Evolutionary conservation across 2,329 filamentous ascomycete species (phyloP), one percentile per base, ranked within the genome.

Genomic region (Penicillium sp.): DNA sequence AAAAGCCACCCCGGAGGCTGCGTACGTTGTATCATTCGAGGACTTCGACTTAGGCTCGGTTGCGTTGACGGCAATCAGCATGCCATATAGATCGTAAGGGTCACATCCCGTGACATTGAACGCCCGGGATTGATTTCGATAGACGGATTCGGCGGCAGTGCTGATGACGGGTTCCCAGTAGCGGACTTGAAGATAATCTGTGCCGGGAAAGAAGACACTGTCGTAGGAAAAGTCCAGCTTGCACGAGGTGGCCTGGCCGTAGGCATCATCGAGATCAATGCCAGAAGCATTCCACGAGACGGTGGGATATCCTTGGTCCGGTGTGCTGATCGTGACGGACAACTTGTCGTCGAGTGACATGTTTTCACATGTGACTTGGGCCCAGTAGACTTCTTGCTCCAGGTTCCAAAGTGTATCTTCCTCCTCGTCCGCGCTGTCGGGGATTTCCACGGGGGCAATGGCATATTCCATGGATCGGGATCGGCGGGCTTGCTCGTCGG

Each of bases 361-460:
- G 46, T 72, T 57, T 1, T 67, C 46, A 37, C 73, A 76, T 1
- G 58, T 51, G 19, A 72, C 37, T 3, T 74, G 54, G 0, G 72
- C 64, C 72, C 72, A 76, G 63, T 74, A 76, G 4, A 76, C 46
- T 8, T 71, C 73, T 49, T 74, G 71, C 42, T 76, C 71, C 40
- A 75, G 33, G 3, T 65, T 67, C 73, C 73, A 76, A n/a, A 72
- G 63, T 2, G 68, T 70, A 43, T 63, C 66, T 37, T 70, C 69
- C 3, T 65, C 57, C 8, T 55, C 64, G 25, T 68, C 57, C 22
- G 63, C 62, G 26, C 62, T 62, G 13, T 58, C 59, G 8, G 71
- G 70, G 7, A 75, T 72, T 49, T 75, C 71, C 25, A 76, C 70
- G 1, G 73, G 73, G 1, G 71, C 71, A 6, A 76, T 57, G 14